Percentiles rank a stretch among this genome's conserved stretches.
phyloP scores from a whole-genome alignment of 805 yeast species.

The Lipomyces japonicus region DNA sequence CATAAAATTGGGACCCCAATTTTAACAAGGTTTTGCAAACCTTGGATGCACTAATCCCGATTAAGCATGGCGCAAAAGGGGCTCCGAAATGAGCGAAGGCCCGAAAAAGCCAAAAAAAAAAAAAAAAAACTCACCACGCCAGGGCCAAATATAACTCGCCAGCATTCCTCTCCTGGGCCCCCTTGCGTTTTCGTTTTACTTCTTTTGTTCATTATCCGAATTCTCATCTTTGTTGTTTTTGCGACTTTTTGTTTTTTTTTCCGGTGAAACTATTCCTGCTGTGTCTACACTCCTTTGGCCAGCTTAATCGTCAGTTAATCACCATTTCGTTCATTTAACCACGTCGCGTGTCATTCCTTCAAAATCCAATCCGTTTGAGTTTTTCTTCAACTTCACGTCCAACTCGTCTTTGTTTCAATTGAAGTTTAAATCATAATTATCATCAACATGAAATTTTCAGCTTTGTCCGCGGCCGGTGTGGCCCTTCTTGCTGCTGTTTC shows the following conservation, averaged over 20 bases:
- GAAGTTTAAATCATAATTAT: slow-evolving; percentile 3
- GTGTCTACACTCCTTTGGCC: slow-evolving; percentile 26
- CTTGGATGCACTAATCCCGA: too few species aligned
- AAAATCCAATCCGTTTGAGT: slow-evolving; percentile 6
- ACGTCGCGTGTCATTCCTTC: background rate
- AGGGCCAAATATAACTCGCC: too few species aligned
- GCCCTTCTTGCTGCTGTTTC: slow-evolving; percentile 4
- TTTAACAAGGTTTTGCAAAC: too few species aligned
- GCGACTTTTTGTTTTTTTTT: background rate
- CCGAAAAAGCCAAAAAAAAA: too few species aligned
- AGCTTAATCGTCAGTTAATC: background rate
- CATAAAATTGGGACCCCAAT: too few species aligned
- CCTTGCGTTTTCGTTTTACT: slow-evolving; percentile 5
- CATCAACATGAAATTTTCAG: slow-evolving; percentile 7
- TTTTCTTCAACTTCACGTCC: slow-evolving; percentile 7
- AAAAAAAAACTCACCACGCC: too few species aligned
- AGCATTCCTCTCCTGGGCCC: slow-evolving; percentile 16
- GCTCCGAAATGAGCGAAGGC: too few species aligned
- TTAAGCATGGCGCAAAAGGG: too few species aligned
- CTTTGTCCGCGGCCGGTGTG: slow-evolving; percentile 15
- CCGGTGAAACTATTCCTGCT: background rate
- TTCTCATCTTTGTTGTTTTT: slow-evolving; percentile 4
- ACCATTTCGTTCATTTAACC: slow-evolving; percentile 5
- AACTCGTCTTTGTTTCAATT: slow-evolving; percentile 8
- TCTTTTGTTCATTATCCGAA: background rate